These are phyloP conservation scores for Backusella luteola DNA, from an alignment of 192 early-diverging fungal species.

Conservation along the genomic window DNA sequence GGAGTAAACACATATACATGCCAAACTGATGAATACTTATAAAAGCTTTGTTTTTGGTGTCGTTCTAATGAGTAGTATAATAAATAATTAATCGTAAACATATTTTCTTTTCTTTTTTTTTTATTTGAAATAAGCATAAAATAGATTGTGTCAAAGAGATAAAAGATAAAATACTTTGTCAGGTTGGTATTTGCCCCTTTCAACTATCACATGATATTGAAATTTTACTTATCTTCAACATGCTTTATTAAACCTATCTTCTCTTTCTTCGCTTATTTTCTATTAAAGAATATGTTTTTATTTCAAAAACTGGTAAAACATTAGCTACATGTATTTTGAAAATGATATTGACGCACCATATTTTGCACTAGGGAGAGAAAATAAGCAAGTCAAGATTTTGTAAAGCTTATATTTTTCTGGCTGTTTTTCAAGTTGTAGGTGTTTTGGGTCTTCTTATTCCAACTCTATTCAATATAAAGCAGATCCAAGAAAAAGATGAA, in stretches of 20 bases:
- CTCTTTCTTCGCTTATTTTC: not conserved
- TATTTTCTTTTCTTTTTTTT: too few species aligned
- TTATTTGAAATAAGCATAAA: not conserved
- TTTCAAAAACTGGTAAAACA: not conserved
- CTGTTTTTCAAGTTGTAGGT: not conserved
- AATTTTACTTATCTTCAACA: not conserved
- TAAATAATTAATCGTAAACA: not conserved
- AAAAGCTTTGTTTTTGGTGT: not conserved
- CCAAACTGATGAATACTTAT: not conserved
- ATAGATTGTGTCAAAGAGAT: not conserved
- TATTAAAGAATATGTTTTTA: not conserved
- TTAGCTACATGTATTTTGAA: not conserved
- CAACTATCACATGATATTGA: not conserved
- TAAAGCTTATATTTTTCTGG: not conserved
- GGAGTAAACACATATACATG: not conserved
- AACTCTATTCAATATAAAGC: conserved; percentile 2
- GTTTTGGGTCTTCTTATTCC: not conserved
- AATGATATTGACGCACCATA: not conserved
- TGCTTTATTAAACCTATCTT: not conserved
- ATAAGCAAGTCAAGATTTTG: not conserved
- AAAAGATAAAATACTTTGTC: not conserved
- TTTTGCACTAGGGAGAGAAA: not conserved
- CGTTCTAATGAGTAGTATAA: not conserved
- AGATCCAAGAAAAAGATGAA: not conserved
- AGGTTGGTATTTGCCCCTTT: not conserved